phyloP scores from a whole-genome alignment of 2,329 filamentous ascomycete species.

The Fusarium sp. region DNA sequence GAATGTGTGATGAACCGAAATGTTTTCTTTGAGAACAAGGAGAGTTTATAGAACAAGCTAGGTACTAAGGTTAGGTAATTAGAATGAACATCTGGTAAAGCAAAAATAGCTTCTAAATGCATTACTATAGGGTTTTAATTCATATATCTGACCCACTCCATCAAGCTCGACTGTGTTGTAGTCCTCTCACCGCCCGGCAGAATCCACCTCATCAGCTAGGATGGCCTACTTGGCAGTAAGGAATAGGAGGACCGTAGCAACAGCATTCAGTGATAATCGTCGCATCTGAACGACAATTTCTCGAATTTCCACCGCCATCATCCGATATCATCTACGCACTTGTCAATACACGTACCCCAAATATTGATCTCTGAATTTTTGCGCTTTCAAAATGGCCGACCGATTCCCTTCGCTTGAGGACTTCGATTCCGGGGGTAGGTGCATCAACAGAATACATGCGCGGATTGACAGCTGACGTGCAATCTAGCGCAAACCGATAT shows the following conservation, averaged over 20 bases:
- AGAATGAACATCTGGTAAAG: constrained; percentile 42
- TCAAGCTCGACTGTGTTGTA: constrained; percentile 16
- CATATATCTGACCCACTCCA: constrained; percentile 30
- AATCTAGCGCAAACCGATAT: constrained; percentile 75
- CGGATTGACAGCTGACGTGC: constrained; percentile 36
- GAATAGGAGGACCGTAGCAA: constrained; percentile 48
- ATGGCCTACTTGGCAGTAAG: constrained; percentile 46
- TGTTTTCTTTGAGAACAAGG: constrained; percentile 43
- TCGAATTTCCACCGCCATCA: constrained; percentile 11
- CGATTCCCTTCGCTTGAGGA: constrained; percentile 84
- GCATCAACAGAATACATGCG: constrained; percentile 30
- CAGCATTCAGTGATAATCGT: constrained; percentile 39
- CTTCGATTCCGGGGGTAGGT: constrained; percentile 75
- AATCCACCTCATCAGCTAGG: constrained; percentile 50
- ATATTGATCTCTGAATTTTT: constrained; percentile 3
- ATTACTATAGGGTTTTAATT: constrained; percentile 42
- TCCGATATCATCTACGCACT: background rate
- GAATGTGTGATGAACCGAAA: constrained; percentile 38
- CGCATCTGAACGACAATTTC: constrained; percentile 18
- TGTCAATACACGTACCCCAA: constrained; percentile 8
- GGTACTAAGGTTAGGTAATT: no score
- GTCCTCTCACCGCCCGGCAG: constrained; percentile 55
- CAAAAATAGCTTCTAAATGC: constrained; percentile 44
- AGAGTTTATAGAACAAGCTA: constrained; percentile 44
- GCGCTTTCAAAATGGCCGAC: constrained; percentile 73